A percentile compares a stretch with the other conserved stretches of the same genome.
These are phyloP conservation scores for Echium plantagineum DNA, from an alignment of 257 asterid species.

Conservation along the genomic window DNA sequence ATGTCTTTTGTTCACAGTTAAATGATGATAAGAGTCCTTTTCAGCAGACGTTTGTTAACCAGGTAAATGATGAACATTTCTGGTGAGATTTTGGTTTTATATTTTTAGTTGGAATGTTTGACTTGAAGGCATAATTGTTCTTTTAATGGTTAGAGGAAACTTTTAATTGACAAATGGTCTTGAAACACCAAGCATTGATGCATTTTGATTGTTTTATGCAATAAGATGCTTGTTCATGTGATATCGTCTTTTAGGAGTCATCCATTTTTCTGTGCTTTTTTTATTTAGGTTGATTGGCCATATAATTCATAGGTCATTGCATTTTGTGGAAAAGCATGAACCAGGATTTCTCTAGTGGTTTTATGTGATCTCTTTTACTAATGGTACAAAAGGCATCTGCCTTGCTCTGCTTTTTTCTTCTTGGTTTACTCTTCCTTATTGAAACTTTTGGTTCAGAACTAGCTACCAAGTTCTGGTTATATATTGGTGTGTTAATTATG, in stretches of 20 bases:
- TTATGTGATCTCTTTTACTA: too few relatives aligned
- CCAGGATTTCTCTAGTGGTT: too few relatives aligned
- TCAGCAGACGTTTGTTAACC: slow-evolving; percentile 86
- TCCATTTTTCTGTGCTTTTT: too few relatives aligned
- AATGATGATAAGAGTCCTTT: slow-evolving; percentile 86
- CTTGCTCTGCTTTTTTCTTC: too few relatives aligned
- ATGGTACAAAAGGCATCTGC: too few relatives aligned
- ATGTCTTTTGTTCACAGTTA: slow-evolving; percentile 41
- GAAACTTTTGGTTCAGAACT: too few relatives aligned
- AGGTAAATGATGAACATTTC: slow-evolving; percentile 36
- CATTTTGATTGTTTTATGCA: background rate
- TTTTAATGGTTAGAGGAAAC: background rate
- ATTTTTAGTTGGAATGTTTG: background rate
- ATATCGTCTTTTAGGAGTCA: too few relatives aligned
- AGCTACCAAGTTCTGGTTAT: too few relatives aligned
- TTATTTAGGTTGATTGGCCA: too few relatives aligned
- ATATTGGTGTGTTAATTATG: background rate
- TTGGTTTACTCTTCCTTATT: too few relatives aligned
- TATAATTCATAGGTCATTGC: too few relatives aligned
- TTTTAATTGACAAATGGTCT: background rate
- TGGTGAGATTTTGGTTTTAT: background rate
- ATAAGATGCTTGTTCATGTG: background rate
- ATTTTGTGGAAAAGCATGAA: too few relatives aligned
- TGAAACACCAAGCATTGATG: background rate
- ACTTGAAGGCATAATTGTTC: background rate